Percentiles rank a stretch among this genome's conserved stretches.
phyloP scores from a whole-genome alignment of 108 stramenopile genomes.

The Aurantiochytrium sp. region DNA sequence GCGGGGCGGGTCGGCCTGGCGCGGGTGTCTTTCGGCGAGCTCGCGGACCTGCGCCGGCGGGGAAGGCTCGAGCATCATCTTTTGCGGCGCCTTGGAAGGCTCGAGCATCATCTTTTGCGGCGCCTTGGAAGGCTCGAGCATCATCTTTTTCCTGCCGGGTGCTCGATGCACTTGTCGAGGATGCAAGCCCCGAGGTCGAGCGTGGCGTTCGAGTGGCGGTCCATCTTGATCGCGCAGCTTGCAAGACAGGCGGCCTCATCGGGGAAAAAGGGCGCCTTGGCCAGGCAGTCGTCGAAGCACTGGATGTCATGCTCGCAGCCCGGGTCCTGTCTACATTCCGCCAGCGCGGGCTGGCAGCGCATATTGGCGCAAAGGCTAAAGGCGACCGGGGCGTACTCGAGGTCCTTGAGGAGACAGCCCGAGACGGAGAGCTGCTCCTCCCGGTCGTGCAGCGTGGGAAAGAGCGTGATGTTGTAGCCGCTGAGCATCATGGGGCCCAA shows the following conservation, averaged over 20 bases:
- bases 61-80: too few relatives aligned
- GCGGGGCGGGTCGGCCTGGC: too few relatives aligned
- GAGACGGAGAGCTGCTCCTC: not conserved
- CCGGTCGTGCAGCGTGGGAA: not conserved
- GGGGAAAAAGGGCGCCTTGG: not conserved
- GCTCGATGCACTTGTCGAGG: conserved; percentile 1
- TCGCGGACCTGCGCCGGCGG: too few relatives aligned
- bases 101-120: not conserved
- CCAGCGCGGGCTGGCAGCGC: not conserved
- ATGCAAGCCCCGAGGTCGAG: not conserved
- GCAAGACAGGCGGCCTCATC: not conserved
- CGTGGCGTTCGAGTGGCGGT: not conserved
- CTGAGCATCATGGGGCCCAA: not conserved
- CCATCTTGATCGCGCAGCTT: not conserved
- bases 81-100: too few relatives aligned
- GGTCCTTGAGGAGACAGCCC: not conserved
- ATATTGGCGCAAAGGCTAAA: not conserved
- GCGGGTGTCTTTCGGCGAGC: too few relatives aligned
- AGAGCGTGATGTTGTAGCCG: not conserved
- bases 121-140: not conserved
- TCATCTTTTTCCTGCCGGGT: not conserved
- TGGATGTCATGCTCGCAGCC: not conserved
- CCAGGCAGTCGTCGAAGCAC: not conserved
- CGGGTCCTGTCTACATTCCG: not conserved
- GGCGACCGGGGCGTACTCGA: too few relatives aligned